A percentile compares a stretch with the other conserved stretches of the same genome.
phyloP scores from a whole-genome alignment of 139 green algal species.

The Chlorella ohadii region DNA sequence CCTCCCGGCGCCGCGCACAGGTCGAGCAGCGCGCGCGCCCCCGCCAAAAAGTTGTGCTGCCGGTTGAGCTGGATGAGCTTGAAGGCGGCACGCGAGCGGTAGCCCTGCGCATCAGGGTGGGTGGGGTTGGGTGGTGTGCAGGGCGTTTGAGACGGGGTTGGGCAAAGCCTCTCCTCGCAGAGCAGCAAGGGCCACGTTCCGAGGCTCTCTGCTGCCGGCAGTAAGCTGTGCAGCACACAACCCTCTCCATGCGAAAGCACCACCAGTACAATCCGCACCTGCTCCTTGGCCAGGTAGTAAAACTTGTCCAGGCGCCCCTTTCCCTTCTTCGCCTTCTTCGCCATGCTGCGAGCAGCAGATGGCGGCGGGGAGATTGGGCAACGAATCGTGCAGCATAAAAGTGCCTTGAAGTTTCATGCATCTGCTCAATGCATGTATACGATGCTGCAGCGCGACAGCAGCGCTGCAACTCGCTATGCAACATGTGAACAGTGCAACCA shows the following conservation, averaged over 20 bases:
- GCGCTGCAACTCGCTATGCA: no score
- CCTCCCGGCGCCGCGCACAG: conserved; percentile 96
- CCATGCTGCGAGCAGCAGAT: neutral
- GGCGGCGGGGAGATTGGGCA: neutral
- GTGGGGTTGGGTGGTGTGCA: no score
- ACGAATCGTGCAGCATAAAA: neutral
- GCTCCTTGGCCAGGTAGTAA: conserved; percentile 99
- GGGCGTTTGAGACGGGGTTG: no score
- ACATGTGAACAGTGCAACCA: neutral
- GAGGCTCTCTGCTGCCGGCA: no score
- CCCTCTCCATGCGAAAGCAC: no score
- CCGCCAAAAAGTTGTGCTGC: conserved; percentile 94
- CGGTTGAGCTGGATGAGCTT: conserved; percentile 99
- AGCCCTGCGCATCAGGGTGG: conserved; percentile 51
- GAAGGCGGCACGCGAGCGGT: conserved; percentile 97
- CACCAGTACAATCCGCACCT: conserved; percentile 77
- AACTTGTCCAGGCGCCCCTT: conserved; percentile 98
- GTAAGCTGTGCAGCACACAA: no score
- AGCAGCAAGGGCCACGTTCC: no score
- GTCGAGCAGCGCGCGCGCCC: conserved; percentile 85
- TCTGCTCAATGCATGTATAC: no score
- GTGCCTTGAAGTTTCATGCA: no score
- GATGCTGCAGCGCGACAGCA: neutral
- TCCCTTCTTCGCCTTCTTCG: conserved; percentile 76
- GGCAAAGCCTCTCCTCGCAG: no score